Base-by-base conservation (phyloP, 805 yeast species). In the Sungouiozyma ichnusensis region DNA sequence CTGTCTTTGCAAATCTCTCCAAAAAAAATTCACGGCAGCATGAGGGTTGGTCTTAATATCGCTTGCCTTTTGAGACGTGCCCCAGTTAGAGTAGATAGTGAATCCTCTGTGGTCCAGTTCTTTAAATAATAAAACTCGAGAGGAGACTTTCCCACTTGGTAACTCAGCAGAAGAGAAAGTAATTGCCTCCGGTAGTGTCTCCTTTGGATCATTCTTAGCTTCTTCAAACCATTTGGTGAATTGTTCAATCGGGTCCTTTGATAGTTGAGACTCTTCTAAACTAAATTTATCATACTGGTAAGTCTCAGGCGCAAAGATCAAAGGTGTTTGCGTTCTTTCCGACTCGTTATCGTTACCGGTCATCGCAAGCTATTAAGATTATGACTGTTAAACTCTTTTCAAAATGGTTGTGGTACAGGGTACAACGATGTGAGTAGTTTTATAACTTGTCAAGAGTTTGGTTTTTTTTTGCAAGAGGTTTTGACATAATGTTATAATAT, bases 61-160 rank as follows among this genome's bases (percentile, higher is more conserved):
- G 37, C 66, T 55, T 16, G 82, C 77, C 63, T 92, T 92, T 63
- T 85, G 87, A 31, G 94, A 83, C 8, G 81, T 72, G 27, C 72
- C 85, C 94, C 96, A 88, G 63, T 92, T 92, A 42, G 97, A 85
- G 64, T 85, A 92, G 35, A 92, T 70, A 8, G 87, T 76, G 52
- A 90, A 83, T 3, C 97, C 98, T 36, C 74, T 71, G 40, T 74
- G 69, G 61, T 90, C 97, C 44, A 92, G 71, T 57, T 92, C 97
- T 57, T 92, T 92, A 63, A 92, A 76, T 41, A 92, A 71, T 2
- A 92, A 90, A 8, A 83, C 74, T 42, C 98, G 70, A 4, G 88
- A 77, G 0, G 94, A 81, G 1, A 92, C 85, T 46, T 94, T 68
- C n/a, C 98, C 98, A 2, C 83, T 73, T 7, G 97, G 97, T 47